Conservation (phyloP, 257 asterid genomes). For the Dorcoceras hygrometricum region DNA sequence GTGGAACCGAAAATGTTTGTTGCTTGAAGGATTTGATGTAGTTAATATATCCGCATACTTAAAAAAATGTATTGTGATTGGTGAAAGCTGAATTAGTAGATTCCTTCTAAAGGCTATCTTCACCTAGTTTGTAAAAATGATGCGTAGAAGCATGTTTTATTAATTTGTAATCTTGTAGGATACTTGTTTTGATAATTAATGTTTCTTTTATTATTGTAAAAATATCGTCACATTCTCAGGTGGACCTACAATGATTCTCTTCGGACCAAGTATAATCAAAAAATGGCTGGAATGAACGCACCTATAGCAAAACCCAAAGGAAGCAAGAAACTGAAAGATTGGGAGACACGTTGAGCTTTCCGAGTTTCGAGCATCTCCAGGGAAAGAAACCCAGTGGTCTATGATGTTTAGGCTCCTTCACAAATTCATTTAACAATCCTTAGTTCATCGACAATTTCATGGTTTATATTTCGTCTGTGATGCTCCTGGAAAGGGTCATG, state of each 20-base stretch:
- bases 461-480: neutral
- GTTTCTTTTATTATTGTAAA: too few relatives aligned
- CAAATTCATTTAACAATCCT: neutral
- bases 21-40: too few relatives aligned
- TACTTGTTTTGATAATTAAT: too few relatives aligned
- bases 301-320: conserved; percentile 87
- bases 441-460: neutral
- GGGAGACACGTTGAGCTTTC: conserved; percentile 52
- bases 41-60: too few relatives aligned
- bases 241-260: conserved; percentile 90
- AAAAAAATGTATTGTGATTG: too few relatives aligned
- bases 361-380: neutral
- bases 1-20: too few relatives aligned
- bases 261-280: conserved; percentile 77
- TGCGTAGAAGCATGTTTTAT: too few relatives aligned
- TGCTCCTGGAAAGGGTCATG: neutral
- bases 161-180: too few relatives aligned
- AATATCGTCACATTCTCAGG: conserved; percentile 35
- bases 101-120: too few relatives aligned
- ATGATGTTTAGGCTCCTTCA: neutral
- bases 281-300: conserved; percentile 91
- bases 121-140: too few relatives aligned
- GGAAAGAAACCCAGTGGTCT: neutral
- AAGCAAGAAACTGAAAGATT: conserved; percentile 87
- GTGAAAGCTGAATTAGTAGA: too few relatives aligned